These are phyloP conservation scores for Colletotrichum gloeosporioides DNA, from an alignment of 2,329 filamentous ascomycete genomes.

Conservation along the genomic window DNA sequence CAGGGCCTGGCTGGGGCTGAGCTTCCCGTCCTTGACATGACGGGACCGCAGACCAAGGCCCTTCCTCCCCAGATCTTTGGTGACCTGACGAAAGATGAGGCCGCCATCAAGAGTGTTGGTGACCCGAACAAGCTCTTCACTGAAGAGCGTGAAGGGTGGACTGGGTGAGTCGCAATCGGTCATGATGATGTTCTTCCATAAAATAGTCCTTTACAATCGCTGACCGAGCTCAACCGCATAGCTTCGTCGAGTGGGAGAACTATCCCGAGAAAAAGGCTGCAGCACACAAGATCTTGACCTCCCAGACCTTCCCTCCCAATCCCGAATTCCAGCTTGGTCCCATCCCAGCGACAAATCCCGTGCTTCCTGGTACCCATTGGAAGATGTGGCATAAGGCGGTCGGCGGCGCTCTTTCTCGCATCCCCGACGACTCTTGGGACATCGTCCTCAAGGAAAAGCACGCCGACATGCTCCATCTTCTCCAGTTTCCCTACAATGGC, in stretches of 20 bases:
- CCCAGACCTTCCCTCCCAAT: constrained; percentile 32
- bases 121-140: constrained; percentile 33
- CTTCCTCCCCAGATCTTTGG: constrained; percentile 32
- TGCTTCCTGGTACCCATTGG: constrained; percentile 61
- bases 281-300: constrained; percentile 55
- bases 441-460: constrained; percentile 63
- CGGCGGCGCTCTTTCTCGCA: constrained; percentile 39
- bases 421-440: constrained; percentile 65
- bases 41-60: constrained; percentile 36
- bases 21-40: constrained; percentile 53
- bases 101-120: constrained; percentile 44
- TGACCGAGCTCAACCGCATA: not conserved
- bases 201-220: not conserved
- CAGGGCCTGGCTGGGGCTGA: constrained; percentile 53
- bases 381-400: constrained; percentile 63
- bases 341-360: constrained; percentile 62
- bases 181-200: not conserved
- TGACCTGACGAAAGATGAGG: constrained; percentile 42
- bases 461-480: constrained; percentile 64
- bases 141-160: constrained; percentile 36
- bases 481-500: constrained; percentile 70
- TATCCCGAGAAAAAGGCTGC: constrained; percentile 71
- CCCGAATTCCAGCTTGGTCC: constrained; percentile 63
- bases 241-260: constrained; percentile 73
- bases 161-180: constrained; percentile 27